Evolutionary conservation across 1,139 yeast species (phyloP).

Genomic region (Candida sanyaensis): DNA sequence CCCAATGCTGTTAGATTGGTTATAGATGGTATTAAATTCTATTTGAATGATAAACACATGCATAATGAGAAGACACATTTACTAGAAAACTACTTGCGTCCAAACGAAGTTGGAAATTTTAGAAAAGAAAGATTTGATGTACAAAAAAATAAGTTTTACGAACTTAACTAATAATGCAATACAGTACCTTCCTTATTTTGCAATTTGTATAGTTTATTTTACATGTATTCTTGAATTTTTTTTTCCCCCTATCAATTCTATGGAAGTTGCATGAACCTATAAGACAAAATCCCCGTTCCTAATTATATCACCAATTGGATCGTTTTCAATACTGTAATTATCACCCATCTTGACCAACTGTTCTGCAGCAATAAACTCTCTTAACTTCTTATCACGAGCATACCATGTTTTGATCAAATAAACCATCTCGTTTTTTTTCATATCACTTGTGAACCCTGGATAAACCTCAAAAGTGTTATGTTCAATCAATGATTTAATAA

Average conservation of each 20-base stretch:
- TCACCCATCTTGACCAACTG: slow-evolving; percentile 33
- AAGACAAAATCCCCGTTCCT: slow-evolving; percentile 16
- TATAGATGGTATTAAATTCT: slow-evolving; percentile 66
- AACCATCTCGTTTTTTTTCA: slow-evolving; percentile 53
- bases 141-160: slow-evolving; percentile 55
- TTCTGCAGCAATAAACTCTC: slow-evolving; percentile 50
- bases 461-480: slow-evolving; percentile 54
- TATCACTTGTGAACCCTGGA: slow-evolving; percentile 44
- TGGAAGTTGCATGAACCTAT: neutral
- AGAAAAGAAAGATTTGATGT: slow-evolving; percentile 45
- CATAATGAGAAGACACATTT: slow-evolving; percentile 17
- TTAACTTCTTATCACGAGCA: slow-evolving; percentile 57
- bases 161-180: slow-evolving; percentile 26
- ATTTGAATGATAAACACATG: slow-evolving; percentile 19
- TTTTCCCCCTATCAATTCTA: neutral
- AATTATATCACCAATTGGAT: slow-evolving; percentile 47
- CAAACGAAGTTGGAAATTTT: slow-evolving; percentile 26
- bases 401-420: slow-evolving; percentile 70
- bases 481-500: slow-evolving; percentile 69
- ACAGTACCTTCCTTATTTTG: too few species aligned
- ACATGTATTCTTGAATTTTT: neutral
- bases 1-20: slow-evolving; percentile 63
- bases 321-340: slow-evolving; percentile 43
- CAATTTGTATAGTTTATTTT: too few species aligned
- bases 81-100: slow-evolving; percentile 25